phyloP scores from a whole-genome alignment of 371 early-diverging fungal genomes.

The Fennellomyces sp. region DNA sequence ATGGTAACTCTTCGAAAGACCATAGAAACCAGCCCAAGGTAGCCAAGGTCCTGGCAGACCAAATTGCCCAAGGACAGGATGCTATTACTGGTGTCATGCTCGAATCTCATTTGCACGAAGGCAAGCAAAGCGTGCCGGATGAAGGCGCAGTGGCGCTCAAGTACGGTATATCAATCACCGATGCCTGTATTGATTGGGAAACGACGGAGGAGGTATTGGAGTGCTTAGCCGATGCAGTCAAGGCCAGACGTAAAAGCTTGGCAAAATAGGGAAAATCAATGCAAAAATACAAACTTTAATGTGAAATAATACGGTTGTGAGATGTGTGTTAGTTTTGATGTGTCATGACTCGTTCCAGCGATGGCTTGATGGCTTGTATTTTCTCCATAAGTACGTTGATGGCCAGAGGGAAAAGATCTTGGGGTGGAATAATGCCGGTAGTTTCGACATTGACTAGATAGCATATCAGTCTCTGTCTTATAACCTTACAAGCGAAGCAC shows the following conservation, averaged over 20 bases:
- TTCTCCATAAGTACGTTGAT: conserved; percentile 81
- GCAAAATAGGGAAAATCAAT: background rate
- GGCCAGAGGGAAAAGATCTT: conserved; percentile 78
- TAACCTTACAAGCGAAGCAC: conserved; percentile 27
- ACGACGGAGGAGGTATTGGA: conserved; percentile 73
- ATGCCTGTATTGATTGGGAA: conserved; percentile 85
- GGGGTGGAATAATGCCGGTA: conserved; percentile 81
- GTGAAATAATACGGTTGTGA: background rate
- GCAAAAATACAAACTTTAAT: background rate
- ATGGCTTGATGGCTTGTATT: conserved; percentile 45
- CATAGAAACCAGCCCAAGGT: conserved; percentile 75
- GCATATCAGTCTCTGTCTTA: background rate
- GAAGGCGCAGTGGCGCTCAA: conserved; percentile 68
- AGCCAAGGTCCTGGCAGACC: conserved; percentile 51
- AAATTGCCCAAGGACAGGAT: conserved; percentile 70
- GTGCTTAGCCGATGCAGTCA: conserved; percentile 71
- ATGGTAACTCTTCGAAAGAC: conserved; percentile 82
- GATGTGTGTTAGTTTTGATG: conserved; percentile 2
- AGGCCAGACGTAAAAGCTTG: conserved; percentile 19
- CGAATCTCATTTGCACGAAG: conserved; percentile 88
- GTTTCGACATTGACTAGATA: conserved; percentile 86
- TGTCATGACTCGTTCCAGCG: conserved; percentile 3
- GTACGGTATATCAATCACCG: conserved; percentile 86
- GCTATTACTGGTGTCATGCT: conserved; percentile 92
- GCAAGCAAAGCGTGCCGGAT: conserved; percentile 78